A percentile compares a stretch with the other conserved stretches of the same genome.
phyloP scores from a whole-genome alignment of 352 stramenopile species.

The Phytophthora chlamydospora region DNA sequence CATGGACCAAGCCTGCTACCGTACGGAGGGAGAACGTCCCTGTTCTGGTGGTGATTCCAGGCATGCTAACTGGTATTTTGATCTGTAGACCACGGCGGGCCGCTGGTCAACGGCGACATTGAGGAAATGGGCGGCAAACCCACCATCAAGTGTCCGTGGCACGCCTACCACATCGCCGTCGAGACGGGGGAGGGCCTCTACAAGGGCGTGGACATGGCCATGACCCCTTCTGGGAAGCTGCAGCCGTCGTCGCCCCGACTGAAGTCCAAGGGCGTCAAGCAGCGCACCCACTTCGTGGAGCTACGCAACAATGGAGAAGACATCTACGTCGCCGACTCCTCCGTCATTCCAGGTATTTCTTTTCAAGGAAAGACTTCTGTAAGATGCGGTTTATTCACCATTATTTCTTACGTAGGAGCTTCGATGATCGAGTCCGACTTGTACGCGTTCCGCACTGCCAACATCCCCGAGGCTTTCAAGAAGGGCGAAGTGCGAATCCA shows the following conservation, averaged over 20 bases:
- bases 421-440: constrained; percentile 66
- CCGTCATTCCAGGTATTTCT: constrained; percentile 43
- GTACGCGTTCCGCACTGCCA: constrained; percentile 69
- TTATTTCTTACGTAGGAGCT: constrained; percentile 27
- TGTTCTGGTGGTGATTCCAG: constrained; percentile 26
- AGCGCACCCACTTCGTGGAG: constrained; percentile 84
- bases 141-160: constrained; percentile 87
- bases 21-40: constrained; percentile 33
- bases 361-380: background rate
- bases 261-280: constrained; percentile 87
- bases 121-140: constrained; percentile 81
- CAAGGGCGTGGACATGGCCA: constrained; percentile 81
- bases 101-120: constrained; percentile 82
- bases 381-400: constrained; percentile 5
- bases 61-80: constrained; percentile 3
- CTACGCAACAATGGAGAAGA: constrained; percentile 65
- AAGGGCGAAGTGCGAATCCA: constrained; percentile 67
- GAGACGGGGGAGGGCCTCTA: constrained; percentile 86
- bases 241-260: constrained; percentile 57
- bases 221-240: constrained; percentile 53
- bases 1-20: constrained; percentile 90
- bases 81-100: constrained; percentile 74
- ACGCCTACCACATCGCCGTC: constrained; percentile 85
- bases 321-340: constrained; percentile 83
- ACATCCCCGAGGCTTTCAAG: constrained; percentile 49